Conservation (phyloP, 805 yeast genomes). For the Metschnikowia sp. region DNA sequence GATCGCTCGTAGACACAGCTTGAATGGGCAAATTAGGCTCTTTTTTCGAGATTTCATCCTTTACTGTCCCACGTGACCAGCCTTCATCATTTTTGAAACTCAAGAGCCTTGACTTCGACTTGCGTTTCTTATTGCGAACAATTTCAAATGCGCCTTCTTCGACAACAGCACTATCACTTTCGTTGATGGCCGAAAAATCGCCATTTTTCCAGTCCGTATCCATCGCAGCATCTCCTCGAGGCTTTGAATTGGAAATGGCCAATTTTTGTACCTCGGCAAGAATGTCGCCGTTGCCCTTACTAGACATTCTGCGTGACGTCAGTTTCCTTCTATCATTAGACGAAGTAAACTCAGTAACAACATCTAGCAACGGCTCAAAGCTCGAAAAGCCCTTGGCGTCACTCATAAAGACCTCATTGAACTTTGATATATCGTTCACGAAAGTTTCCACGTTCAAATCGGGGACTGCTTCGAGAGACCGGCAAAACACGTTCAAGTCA, state of each 20-base stretch:
- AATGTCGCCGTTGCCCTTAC: constrained; percentile 18
- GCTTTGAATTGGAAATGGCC: constrained; percentile 12
- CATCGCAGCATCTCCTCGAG: no score
- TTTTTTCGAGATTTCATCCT: no score
- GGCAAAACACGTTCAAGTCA: constrained; percentile 4
- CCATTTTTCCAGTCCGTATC: neutral
- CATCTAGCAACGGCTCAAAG: constrained; percentile 37
- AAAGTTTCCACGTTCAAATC: constrained; percentile 14
- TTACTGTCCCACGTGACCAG: neutral
- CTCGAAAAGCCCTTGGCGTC: constrained; percentile 30
- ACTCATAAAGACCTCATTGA: constrained; percentile 33
- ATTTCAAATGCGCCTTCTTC: constrained; percentile 27
- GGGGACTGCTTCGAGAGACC: neutral
- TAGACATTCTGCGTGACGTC: constrained; percentile 24
- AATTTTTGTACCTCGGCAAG: constrained; percentile 25
- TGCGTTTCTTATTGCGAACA: constrained; percentile 23
- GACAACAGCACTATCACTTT: constrained; percentile 18
- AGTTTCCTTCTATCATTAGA: constrained; percentile 21
- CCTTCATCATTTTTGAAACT: neutral
- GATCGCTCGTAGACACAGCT: no score
- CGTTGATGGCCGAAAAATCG: neutral
- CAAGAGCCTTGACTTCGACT: constrained; percentile 8
- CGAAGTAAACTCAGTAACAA: constrained; percentile 18
- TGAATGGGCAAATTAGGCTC: neutral
- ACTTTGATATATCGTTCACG: constrained; percentile 17